Evolutionary conservation across 2,329 filamentous ascomycete species (phyloP), one percentile per base, ranked within the genome.

Genomic region (Calycina herbarum): DNA sequence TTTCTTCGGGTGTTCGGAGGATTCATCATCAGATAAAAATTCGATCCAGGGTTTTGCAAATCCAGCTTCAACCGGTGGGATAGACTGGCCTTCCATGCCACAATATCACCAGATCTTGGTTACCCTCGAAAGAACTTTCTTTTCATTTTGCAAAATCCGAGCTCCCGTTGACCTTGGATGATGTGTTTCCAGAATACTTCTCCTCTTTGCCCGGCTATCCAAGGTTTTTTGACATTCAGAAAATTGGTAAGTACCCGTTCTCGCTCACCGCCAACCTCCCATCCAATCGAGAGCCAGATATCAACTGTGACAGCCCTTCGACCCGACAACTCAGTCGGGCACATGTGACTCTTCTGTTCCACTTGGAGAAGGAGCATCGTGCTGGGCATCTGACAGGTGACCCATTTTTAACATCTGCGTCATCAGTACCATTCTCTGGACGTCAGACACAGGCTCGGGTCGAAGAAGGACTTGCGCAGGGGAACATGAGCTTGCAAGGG

Each of bases 231-330:
- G 45, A 24, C 5, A 20, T 11, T 24, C 20, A 24, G 45, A 24
- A 24, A 24, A 27, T 38, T 38, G 35, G 20, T 51, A 51, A 51
- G 20, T 51, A 24, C 45, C 45, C 6, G 45, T 20, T 35, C 15
- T 29, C 27, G 31, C 54, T 57, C 54, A 57, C 54, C 54, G 54
- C 54, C 54, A 57, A 57, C 27, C 7, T 57, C 29, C n/a, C 13
- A 2, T 11, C 54, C 54, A 57, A 57, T 57, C 13, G 27, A 20
- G 27, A 31, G 27, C 54, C 27, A 15, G 24, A 57, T 57, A 29
- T 57, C 20, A 33, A 57, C 24, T 27, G 54, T 51, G 45, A 51
- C 45, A 24, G 20, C 7, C 27, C n/a, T 51, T 51, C 45, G 45
- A 51, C 20, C n/a, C 45, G 35, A 51, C 20, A 17, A 51, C 20